These are phyloP conservation scores for Metarhizium brunneum DNA, from an alignment of 2,329 filamentous ascomycete species.

Conservation along the genomic window DNA sequence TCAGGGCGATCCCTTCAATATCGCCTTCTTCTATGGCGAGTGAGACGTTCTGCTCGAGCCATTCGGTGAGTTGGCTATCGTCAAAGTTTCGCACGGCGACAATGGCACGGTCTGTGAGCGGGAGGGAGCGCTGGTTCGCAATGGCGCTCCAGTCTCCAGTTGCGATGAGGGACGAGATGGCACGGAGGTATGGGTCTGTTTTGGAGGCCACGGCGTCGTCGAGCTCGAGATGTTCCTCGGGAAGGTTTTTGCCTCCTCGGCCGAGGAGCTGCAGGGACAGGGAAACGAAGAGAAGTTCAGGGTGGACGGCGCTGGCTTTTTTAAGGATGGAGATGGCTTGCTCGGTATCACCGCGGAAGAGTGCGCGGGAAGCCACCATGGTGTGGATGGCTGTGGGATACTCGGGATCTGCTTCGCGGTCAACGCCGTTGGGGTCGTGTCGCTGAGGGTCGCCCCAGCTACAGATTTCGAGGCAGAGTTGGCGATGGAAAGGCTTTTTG, in stretches of 20 bases:
- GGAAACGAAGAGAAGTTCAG: conserved; percentile 59
- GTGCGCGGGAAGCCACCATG: conserved; percentile 65
- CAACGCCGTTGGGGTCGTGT: conserved; percentile 33
- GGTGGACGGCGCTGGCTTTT: conserved; percentile 50
- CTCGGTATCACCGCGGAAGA: conserved; percentile 62
- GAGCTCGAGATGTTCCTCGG: conserved; percentile 44
- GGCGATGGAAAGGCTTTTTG: conserved; percentile 58
- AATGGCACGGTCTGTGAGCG: conserved; percentile 64
- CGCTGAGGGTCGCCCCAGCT: conserved; percentile 55
- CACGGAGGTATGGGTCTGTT: conserved; percentile 70
- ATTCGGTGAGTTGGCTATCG: conserved; percentile 53
- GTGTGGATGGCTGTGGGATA: conserved; percentile 52
- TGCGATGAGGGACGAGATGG: conserved; percentile 68
- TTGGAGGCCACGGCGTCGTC: conserved; percentile 51
- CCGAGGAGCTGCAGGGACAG: conserved; percentile 56
- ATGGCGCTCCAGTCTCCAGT: conserved; percentile 69
- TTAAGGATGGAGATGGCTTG: conserved; percentile 63
- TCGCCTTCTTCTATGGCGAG: conserved; percentile 57
- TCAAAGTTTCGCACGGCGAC: conserved; percentile 60
- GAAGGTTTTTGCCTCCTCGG: conserved; percentile 32
- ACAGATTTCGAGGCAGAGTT: conserved; percentile 67
- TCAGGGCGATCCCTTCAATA: conserved; percentile 68
- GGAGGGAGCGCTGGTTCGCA: conserved; percentile 62
- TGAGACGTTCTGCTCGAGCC: conserved; percentile 57
- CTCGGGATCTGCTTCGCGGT: conserved; percentile 32